phyloP scores from a whole-genome alignment of 345 rosid genomes.

The Aegle marmelos region DNA sequence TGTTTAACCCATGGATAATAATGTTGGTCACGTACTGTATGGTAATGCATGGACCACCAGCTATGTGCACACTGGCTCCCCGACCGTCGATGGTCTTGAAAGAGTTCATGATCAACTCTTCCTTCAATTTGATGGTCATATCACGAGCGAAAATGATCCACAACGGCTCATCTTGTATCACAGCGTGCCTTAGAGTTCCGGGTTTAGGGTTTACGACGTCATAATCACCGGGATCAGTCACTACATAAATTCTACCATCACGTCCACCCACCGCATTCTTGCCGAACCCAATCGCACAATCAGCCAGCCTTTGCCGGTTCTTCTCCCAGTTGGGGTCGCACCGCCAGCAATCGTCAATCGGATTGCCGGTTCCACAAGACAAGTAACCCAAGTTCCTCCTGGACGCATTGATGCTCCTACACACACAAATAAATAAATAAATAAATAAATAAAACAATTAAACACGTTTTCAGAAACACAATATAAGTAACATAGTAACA shows the following conservation, averaged over 20 bases:
- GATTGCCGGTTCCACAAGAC: conserved; percentile 74
- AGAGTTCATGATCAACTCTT: conserved; percentile 80
- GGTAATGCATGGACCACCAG: conserved; percentile 89
- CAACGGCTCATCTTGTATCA: conserved; percentile 62
- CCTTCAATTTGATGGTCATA: conserved; percentile 73
- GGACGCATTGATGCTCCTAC: conserved; percentile 62
- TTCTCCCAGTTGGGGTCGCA: conserved; percentile 76
- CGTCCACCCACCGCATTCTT: conserved; percentile 75
- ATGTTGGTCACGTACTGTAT: conserved; percentile 71
- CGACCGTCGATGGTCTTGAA: conserved; percentile 81
- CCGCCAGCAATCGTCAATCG: conserved; percentile 85
- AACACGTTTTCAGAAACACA: background rate
- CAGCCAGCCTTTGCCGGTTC: conserved; percentile 64
- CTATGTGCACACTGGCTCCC: conserved; percentile 73
- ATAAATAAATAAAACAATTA: too few relatives aligned
- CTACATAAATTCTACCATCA: conserved; percentile 66
- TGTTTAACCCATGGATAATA: conserved; percentile 65
- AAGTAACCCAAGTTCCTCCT: conserved; percentile 63
- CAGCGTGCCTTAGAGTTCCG: conserved; percentile 69
- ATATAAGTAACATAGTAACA: background rate
- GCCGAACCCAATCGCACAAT: conserved; percentile 79
- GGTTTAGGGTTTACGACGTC: conserved; percentile 71
- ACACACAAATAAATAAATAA: background rate
- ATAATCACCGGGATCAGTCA: conserved; percentile 54
- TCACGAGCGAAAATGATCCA: conserved; percentile 77